Conservation (phyloP, 805 yeast genomes). For the Nakazawaea ambrosiae region DNA sequence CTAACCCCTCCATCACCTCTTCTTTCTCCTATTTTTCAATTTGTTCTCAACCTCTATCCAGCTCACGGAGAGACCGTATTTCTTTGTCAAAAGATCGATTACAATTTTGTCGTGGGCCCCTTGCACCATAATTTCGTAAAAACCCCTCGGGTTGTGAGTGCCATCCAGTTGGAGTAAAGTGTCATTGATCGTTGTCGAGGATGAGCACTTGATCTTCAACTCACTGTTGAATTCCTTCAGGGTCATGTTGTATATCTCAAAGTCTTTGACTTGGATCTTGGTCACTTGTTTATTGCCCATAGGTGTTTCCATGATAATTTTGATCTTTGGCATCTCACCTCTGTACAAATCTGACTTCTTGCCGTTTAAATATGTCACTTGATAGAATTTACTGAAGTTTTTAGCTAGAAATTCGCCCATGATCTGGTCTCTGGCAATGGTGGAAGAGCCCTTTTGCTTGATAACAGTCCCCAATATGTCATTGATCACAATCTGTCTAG, state of each 20-base stretch:
- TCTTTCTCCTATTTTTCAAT: constrained; percentile 46
- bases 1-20: constrained; percentile 13
- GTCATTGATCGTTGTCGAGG: constrained; percentile 72
- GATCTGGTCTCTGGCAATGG: constrained; percentile 35
- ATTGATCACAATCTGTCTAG: constrained; percentile 50
- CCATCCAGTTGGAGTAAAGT: constrained; percentile 44
- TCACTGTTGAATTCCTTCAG: constrained; percentile 61
- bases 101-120: constrained; percentile 76
- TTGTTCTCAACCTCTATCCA: constrained; percentile 67
- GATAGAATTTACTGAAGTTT: constrained; percentile 43
- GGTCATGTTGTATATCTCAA: constrained; percentile 62
- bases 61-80: constrained; percentile 54
- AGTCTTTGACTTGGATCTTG: constrained; percentile 43
- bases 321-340: constrained; percentile 65
- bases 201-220: constrained; percentile 76
- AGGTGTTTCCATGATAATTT: constrained; percentile 64
- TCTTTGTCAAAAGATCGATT: constrained; percentile 45
- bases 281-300: constrained; percentile 82
- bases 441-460: constrained; percentile 23
- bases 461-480: constrained; percentile 40
- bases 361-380: constrained; percentile 21
- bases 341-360: constrained; percentile 29
- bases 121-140: constrained; percentile 75
- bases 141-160: constrained; percentile 9
- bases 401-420: constrained; percentile 33